These are phyloP conservation scores for Talaromyces sp. DNA, from an alignment of 2,329 filamentous ascomycete genomes.

Conservation along the genomic window DNA sequence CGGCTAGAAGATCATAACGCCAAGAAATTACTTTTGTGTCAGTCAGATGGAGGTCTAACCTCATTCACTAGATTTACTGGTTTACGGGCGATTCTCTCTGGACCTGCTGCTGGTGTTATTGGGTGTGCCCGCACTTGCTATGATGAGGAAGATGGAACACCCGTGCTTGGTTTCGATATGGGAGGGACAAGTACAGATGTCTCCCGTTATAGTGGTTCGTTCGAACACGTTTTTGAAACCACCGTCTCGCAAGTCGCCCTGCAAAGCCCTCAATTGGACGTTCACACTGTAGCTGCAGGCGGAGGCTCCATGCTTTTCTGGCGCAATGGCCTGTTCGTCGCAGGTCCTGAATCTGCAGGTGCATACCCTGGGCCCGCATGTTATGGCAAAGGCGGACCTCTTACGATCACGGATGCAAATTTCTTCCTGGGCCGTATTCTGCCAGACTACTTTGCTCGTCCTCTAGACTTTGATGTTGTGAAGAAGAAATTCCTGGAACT, in stretches of 20 bases:
- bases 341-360: constrained; percentile 83
- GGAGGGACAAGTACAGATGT: constrained; percentile 86
- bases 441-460: constrained; percentile 63
- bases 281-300: constrained; percentile 89
- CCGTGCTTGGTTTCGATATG: constrained; percentile 94
- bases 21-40: constrained; percentile 75
- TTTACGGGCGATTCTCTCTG: constrained; percentile 77
- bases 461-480: constrained; percentile 43
- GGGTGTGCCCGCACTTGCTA: constrained; percentile 90
- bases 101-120: constrained; percentile 83
- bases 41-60: constrained; percentile 69
- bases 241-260: constrained; percentile 88
- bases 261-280: constrained; percentile 85
- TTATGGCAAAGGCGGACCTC: constrained; percentile 82
- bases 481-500: constrained; percentile 43
- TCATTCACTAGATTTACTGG: constrained; percentile 63
- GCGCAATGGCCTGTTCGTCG: constrained; percentile 80
- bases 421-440: constrained; percentile 76
- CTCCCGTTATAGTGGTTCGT: constrained; percentile 77
- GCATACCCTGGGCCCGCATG: constrained; percentile 88
- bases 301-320: constrained; percentile 69
- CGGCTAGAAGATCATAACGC: constrained; percentile 69
- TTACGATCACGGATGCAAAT: constrained; percentile 93
- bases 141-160: constrained; percentile 71
- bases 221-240: constrained; percentile 90